Evolutionary conservation across 176 grass and related monocot genomes (phyloP).

Genomic region (Melocanna baccifera): DNA sequence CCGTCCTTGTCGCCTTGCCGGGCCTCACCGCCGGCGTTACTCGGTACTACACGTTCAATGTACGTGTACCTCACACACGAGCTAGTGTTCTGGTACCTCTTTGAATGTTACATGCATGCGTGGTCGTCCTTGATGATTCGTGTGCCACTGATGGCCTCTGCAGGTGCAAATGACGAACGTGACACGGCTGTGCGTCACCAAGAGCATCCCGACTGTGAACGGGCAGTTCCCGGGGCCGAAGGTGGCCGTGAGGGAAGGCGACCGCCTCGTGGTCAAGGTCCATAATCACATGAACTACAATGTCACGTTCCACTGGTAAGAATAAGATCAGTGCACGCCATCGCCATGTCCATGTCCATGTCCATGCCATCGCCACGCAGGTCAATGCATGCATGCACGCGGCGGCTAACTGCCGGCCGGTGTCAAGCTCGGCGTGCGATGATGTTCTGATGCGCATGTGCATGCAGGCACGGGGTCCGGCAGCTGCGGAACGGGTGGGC

Average conservation of each 20-base stretch:
- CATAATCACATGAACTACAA: constrained; percentile 67
- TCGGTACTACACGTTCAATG: constrained; percentile 64
- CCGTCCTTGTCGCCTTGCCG: constrained; percentile 46
- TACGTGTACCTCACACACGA: background rate
- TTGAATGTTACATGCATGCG: background rate
- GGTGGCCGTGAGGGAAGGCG: constrained; percentile 52
- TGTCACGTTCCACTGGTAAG: constrained; percentile 76
- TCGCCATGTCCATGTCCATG: background rate
- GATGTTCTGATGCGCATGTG: background rate
- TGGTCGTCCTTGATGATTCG: background rate
- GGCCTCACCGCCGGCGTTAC: constrained; percentile 36
- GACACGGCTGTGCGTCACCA: constrained; percentile 68
- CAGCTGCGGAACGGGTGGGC: constrained; percentile 65
- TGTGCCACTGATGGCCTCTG: background rate
- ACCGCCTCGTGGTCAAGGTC: constrained; percentile 67
- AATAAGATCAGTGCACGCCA: background rate
- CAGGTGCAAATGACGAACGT: constrained; percentile 61
- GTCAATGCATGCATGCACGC: background rate
- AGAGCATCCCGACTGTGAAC: constrained; percentile 84
- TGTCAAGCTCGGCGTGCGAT: background rate
- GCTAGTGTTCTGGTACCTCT: background rate
- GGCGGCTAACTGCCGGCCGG: background rate
- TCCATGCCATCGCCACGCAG: background rate
- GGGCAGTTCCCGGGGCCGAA: constrained; percentile 70
- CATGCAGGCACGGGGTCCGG: constrained; percentile 61